Conservation (phyloP, 2,329 filamentous ascomycete species). For the Fonsecaea nubica region DNA sequence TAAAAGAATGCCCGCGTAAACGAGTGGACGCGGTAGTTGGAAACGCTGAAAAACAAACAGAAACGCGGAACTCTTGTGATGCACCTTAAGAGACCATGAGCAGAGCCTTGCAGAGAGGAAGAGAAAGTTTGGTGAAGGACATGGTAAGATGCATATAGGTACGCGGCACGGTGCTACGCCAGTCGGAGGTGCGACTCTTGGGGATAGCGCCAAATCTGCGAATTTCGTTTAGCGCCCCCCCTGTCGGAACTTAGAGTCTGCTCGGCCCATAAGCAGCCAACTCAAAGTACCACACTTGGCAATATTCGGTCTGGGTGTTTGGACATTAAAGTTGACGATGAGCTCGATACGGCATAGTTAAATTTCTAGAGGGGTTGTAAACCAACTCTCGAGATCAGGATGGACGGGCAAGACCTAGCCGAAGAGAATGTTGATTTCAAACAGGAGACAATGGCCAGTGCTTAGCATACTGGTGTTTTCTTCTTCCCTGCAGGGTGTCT, state of each 20-base stretch:
- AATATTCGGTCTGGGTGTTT: constrained; percentile 15
- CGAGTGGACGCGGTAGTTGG: constrained; percentile 54
- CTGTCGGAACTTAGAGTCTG: constrained; percentile 11
- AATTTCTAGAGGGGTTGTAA: background rate
- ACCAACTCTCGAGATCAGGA: constrained; percentile 7
- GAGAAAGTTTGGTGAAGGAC: constrained; percentile 30
- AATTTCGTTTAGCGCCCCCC: constrained; percentile 24
- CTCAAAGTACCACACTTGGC: constrained; percentile 22
- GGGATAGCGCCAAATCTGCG: constrained; percentile 23
- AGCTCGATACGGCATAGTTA: constrained; percentile 20
- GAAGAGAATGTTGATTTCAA: constrained; percentile 14
- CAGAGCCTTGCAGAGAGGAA: constrained; percentile 37
- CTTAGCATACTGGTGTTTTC: background rate
- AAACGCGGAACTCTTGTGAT: constrained; percentile 31
- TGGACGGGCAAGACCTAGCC: constrained; percentile 16
- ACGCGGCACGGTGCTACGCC: constrained; percentile 27
- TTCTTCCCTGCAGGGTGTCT: background rate
- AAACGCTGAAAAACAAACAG: constrained; percentile 26
- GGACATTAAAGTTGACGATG: constrained; percentile 11
- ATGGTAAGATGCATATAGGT: constrained; percentile 36
- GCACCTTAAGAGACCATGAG: constrained; percentile 37
- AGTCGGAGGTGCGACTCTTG: constrained; percentile 19
- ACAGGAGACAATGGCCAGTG: constrained; percentile 19
- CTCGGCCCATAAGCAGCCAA: constrained; percentile 13
- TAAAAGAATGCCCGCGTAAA: constrained; percentile 82